Conservation (phyloP, 2,329 filamentous ascomycete genomes). For the Diaporthe citriasiana region DNA sequence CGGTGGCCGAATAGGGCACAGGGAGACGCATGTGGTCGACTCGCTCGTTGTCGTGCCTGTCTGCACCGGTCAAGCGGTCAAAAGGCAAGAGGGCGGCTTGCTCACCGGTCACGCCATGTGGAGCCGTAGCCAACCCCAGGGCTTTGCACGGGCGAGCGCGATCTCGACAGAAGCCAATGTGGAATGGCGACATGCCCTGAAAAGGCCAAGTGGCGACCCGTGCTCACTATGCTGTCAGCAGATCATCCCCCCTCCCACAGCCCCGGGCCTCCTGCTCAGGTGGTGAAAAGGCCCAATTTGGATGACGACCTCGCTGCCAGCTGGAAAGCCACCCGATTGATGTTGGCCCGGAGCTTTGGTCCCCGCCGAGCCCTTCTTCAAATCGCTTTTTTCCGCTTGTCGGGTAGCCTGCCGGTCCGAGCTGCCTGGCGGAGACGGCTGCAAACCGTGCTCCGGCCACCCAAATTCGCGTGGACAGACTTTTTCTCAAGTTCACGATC, state of each 20-base stretch:
- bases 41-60: conserved; percentile 3
- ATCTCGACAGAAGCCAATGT: background rate
- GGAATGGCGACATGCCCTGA: conserved; percentile 2
- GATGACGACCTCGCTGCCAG: conserved; percentile 22
- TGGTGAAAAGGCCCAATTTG: background rate
- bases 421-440: background rate
- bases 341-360: background rate
- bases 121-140: conserved; percentile 18
- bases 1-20: conserved; percentile 11
- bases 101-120: conserved; percentile 32
- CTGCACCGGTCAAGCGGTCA: conserved; percentile 35
- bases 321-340: conserved; percentile 16
- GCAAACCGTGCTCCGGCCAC: background rate
- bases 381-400: background rate
- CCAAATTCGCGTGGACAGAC: background rate
- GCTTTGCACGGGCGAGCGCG: background rate
- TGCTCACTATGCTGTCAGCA: conserved; percentile 23
- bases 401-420: background rate
- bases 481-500: background rate
- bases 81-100: background rate
- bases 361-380: background rate
- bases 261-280: conserved; percentile 10
- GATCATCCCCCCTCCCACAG: conserved; percentile 20
- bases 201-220: background rate
- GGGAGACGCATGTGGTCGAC: background rate